Percentiles rank a stretch among this genome's conserved stretches.
These are phyloP conservation scores for Aspergillus thermomutatus DNA, from an alignment of 2,329 filamentous ascomycete species.

Conservation along the genomic window DNA sequence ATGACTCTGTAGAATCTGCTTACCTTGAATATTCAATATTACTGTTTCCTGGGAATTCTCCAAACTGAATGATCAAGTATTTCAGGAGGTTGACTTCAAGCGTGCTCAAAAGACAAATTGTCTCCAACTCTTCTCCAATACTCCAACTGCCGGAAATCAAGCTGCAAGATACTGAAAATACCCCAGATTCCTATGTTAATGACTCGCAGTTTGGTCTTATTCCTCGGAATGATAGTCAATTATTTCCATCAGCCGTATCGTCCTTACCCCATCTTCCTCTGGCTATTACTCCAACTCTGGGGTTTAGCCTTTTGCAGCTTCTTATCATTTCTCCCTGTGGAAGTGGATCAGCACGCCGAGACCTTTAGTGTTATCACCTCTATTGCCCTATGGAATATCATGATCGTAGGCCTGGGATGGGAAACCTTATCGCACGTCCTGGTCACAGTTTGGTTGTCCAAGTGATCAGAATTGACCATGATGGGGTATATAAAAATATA, in stretches of 20 bases:
- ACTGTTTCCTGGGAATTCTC: neutral
- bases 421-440: neutral
- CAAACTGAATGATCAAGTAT: neutral
- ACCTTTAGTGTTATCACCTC: neutral
- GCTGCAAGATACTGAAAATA: neutral
- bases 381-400: neutral
- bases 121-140: neutral
- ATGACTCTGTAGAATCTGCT: neutral
- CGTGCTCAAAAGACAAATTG: neutral
- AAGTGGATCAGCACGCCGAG: neutral
- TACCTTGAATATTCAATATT: neutral
- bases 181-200: neutral
- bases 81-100: too few species aligned
- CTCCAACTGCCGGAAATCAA: neutral
- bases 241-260: too few species aligned
- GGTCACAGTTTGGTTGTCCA: neutral
- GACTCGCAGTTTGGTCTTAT: too few species aligned
- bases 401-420: neutral
- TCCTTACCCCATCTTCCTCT: neutral
- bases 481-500: neutral
- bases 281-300: neutral
- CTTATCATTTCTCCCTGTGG: neutral
- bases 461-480: neutral
- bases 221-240: too few species aligned
- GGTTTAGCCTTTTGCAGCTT: neutral